A percentile compares a stretch with the other conserved stretches of the same genome.
Evolutionary conservation across 2,329 filamentous ascomycete species (phyloP).

Genomic region (Seiridium cupressi): DNA sequence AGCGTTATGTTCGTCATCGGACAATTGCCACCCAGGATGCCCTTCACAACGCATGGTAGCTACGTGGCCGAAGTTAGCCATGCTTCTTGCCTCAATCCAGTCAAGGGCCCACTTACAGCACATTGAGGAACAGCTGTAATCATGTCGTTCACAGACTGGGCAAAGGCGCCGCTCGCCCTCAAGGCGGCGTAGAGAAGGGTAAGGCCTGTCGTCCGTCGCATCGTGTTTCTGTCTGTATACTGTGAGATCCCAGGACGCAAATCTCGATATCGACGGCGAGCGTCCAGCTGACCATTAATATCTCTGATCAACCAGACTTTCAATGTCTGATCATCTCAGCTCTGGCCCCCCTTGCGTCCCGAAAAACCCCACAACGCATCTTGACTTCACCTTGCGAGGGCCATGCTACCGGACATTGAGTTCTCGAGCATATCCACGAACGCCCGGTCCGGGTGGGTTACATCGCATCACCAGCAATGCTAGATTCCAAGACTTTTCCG

Average conservation of each 20-base stretch:
- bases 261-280: not conserved
- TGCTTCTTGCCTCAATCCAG: not conserved
- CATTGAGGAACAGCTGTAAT: not conserved
- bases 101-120: not conserved
- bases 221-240: not conserved
- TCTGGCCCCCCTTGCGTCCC: not conserved
- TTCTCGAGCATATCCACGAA: not conserved
- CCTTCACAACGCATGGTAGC: constrained; percentile 1
- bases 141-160: not conserved
- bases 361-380: not conserved
- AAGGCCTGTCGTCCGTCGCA: not conserved
- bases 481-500: not conserved
- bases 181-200: not conserved
- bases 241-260: not conserved
- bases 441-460: not conserved
- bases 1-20: constrained; percentile 9
- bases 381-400: not conserved
- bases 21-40: constrained; percentile 6
- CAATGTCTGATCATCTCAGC: not conserved
- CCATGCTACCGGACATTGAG: not conserved
- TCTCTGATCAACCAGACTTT: not conserved
- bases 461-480: not conserved
- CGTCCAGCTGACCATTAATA: not conserved
- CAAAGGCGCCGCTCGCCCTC: not conserved
- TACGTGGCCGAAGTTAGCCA: not conserved